Conservation (phyloP, 108 stramenopile genomes). For the Parietichytrium sp. region DNA sequence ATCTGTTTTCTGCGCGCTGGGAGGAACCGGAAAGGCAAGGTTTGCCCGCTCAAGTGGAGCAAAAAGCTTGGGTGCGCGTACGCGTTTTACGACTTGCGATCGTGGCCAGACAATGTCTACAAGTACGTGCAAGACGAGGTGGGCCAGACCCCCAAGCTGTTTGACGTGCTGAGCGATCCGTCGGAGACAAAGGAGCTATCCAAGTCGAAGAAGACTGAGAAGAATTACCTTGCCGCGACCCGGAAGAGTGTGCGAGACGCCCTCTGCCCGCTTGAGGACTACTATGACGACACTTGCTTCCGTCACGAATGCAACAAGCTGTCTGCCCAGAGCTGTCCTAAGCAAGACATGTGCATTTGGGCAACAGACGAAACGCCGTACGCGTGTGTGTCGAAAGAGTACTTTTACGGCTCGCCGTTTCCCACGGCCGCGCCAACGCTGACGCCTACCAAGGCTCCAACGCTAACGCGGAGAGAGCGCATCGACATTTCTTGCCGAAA, state of each 20-base stretch:
- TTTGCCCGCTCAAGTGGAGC: background rate
- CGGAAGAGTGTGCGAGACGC: background rate
- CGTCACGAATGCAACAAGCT: too few relatives aligned
- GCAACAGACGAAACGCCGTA: too few relatives aligned
- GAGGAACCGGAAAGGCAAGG: background rate
- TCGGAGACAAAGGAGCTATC: slow-evolving; percentile 9
- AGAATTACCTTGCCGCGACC: background rate
- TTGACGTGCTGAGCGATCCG: background rate
- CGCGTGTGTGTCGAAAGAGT: too few relatives aligned
- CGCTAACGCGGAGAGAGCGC: too few relatives aligned
- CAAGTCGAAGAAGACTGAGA: background rate
- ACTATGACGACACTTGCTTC: background rate
- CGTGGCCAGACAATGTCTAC: background rate
- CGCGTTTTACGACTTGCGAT: slow-evolving; percentile 4
- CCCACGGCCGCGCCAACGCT: too few relatives aligned
- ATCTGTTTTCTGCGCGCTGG: background rate
- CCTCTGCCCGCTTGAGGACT: background rate
- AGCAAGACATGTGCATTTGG: too few relatives aligned
- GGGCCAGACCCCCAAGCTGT: background rate
- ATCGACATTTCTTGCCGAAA: too few relatives aligned
- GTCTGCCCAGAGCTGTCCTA: too few relatives aligned
- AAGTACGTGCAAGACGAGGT: background rate
- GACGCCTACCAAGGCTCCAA: too few relatives aligned
- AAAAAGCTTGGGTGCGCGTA: slow-evolving; percentile 9
- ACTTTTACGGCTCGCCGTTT: too few relatives aligned